Evolutionary conservation across 2,329 filamentous ascomycete species (phyloP), one percentile per base, ranked within the genome.

Genomic region (Amylocarpus encephaloides): DNA sequence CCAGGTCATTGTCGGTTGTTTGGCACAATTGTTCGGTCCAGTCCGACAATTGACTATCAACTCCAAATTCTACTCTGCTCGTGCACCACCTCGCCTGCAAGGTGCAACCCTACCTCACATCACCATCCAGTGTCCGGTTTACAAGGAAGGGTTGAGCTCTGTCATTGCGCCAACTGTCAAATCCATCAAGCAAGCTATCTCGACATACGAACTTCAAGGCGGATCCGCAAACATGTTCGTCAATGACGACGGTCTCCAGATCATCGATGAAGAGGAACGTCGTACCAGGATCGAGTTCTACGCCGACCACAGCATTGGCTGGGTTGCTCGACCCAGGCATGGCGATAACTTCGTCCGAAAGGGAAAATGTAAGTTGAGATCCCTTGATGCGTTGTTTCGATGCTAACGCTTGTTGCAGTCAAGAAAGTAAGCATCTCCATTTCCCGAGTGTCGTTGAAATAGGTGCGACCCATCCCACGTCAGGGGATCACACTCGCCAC

Each of bases 121-220:
- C 56, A 92, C 87, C 2, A 86, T 94, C 38, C 88, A 95, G 64
- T 91, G 87, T 66, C 88, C 88, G 4, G 86, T 94, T 0, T 94
- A 93, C 72, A 93, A 92, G 67, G 88, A 94, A 66, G 87, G 88
- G 57, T 75, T 94, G 2, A 71, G 71, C 33, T 80, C 74, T 54
- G 88, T 94, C 67, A 90, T 91, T 61, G 78, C 76, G 16, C 87
- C 87, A 6, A 92, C 87, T 0, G 79, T 91, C 61, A 82, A 81
- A 62, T 90, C 86, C 1, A 77, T 91, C 68, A 89, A 89, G 70
- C 78, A 84, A 60, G 85, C 85, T 55, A 88, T 88, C 64, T 85
- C 82, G 30, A 87, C 83, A 0, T 89, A 88, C 62, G 85, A 88
- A 64, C 73, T 87, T 15, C 85, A 88, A 62, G 85, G 85, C 55